Conservation (phyloP, 495 filamentous ascomycete genomes). For the Chaetomium fimeti region DNA sequence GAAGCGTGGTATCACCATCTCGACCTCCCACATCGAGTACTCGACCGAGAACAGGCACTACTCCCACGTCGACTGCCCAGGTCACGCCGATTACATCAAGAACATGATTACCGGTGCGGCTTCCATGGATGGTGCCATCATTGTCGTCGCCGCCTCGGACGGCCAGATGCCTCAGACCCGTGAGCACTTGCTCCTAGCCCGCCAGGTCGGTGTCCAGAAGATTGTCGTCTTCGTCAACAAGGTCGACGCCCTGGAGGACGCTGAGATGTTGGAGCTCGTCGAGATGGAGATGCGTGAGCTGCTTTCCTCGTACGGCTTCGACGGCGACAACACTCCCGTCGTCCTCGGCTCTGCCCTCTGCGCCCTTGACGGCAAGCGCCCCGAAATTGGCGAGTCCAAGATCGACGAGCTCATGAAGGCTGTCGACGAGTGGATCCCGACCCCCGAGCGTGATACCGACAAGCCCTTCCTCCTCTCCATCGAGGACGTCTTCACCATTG, state of each 20-base stretch:
- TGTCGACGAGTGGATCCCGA: constrained; percentile 95
- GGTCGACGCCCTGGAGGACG: constrained; percentile 92
- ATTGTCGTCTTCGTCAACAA: constrained; percentile 99
- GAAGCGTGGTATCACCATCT: constrained; percentile 99
- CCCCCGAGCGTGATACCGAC: constrained; percentile 82
- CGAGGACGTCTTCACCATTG: constrained; percentile 98
- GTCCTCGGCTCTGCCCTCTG: constrained; percentile 94
- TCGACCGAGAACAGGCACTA: constrained; percentile 88
- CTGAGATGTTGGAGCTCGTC: constrained; percentile 99
- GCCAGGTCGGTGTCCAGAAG: constrained; percentile 95
- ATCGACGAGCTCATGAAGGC: constrained; percentile 86
- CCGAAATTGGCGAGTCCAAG: constrained; percentile 80
- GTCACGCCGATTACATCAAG: constrained; percentile 99
- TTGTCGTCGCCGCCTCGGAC: constrained; percentile 97
- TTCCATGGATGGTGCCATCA: constrained; percentile 96
- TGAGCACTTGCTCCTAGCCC: constrained; percentile 95
- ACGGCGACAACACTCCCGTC: constrained; percentile 96
- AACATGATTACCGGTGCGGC: constrained; percentile 99
- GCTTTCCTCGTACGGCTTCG: constrained; percentile 86
- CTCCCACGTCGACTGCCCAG: constrained; percentile 98
- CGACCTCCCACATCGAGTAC: constrained; percentile 97
- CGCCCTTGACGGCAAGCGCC: constrained; percentile 81
- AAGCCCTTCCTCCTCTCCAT: constrained; percentile 99
- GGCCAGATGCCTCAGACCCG: constrained; percentile 99
- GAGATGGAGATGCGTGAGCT: constrained; percentile 99